These are phyloP conservation scores for Dryas integrifolia DNA, from an alignment of 331 rosid genomes.

Conservation along the genomic window DNA sequence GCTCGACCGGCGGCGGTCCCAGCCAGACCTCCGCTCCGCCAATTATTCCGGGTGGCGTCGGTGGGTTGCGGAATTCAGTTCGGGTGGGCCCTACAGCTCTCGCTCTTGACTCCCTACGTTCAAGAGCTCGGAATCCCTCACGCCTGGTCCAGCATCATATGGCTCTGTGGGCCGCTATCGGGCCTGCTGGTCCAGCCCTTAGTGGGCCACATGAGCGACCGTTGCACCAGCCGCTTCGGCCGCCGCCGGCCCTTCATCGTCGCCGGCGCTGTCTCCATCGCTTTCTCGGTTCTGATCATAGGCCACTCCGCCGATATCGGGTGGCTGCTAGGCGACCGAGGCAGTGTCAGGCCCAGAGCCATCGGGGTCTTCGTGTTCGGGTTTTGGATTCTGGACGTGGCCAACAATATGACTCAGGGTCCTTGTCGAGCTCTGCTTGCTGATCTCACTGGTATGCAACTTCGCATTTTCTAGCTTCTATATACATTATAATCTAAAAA, in stretches of 20 bases:
- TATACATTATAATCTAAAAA: too few relatives aligned
- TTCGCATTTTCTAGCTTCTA: not conserved
- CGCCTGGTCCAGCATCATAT: slow-evolving; percentile 86
- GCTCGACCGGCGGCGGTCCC: slow-evolving; percentile 14
- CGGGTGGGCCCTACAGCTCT: slow-evolving; percentile 95
- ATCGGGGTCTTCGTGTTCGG: slow-evolving; percentile 64
- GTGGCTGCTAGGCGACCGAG: slow-evolving; percentile 64
- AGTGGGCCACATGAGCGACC: slow-evolving; percentile 84
- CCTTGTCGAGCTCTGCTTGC: slow-evolving; percentile 94
- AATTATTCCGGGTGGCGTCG: slow-evolving; percentile 64
- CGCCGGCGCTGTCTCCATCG: slow-evolving; percentile 52
- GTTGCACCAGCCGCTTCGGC: slow-evolving; percentile 71
- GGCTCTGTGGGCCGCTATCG: slow-evolving; percentile 91
- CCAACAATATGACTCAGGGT: slow-evolving; percentile 80
- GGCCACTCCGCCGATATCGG: slow-evolving; percentile 85
- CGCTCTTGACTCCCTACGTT: slow-evolving; percentile 82
- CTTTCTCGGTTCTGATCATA: slow-evolving; percentile 52
- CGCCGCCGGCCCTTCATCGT: slow-evolving; percentile 86
- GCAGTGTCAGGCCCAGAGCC: slow-evolving; percentile 52
- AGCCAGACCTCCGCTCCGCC: slow-evolving; percentile 46
- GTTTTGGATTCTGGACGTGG: slow-evolving; percentile 90
- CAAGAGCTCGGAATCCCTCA: slow-evolving; percentile 96
- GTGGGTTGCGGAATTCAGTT: slow-evolving; percentile 89
- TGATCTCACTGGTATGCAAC: slow-evolving; percentile 71
- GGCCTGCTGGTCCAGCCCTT: slow-evolving; percentile 84